Percentiles rank a stretch among this genome's conserved stretches.
phyloP scores from a whole-genome alignment of 2,329 filamentous ascomycete species.

The Xylariaceae sp. region DNA sequence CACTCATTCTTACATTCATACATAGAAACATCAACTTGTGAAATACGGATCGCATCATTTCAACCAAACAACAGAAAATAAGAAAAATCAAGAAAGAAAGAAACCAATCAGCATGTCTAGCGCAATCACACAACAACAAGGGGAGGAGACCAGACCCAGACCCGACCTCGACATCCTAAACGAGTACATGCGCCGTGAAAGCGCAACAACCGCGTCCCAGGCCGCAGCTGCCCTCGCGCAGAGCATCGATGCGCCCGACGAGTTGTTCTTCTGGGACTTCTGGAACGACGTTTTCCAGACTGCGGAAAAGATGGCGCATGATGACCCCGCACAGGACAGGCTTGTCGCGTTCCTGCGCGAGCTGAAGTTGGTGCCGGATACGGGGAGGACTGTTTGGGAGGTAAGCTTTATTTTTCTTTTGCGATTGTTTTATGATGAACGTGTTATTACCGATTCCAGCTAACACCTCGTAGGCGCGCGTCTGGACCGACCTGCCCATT shows the following conservation, averaged over 20 bases:
- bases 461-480: conserved; percentile 13
- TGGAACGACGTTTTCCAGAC: conserved; percentile 24
- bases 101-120: conserved; percentile 2
- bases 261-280: conserved; percentile 25
- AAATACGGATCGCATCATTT: too few relatives aligned
- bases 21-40: too few relatives aligned
- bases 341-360: conserved; percentile 27
- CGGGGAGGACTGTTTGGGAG: conserved; percentile 24
- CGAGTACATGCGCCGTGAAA: conserved; percentile 18
- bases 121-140: conserved; percentile 9
- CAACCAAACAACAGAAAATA: too few relatives aligned
- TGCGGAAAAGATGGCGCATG: conserved; percentile 27
- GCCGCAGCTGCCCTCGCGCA: conserved; percentile 20
- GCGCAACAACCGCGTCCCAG: conserved; percentile 12
- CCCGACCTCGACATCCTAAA: conserved; percentile 23
- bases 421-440: neutral
- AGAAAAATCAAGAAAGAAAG: too few relatives aligned
- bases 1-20: too few relatives aligned
- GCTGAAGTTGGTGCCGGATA: conserved; percentile 25
- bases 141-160: conserved; percentile 4
- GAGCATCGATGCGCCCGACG: conserved; percentile 13
- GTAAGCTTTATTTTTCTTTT: conserved; percentile 15
- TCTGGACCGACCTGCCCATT: conserved; percentile 29
- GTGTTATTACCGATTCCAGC: neutral
- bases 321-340: conserved; percentile 26